Percentiles rank a stretch among this genome's conserved stretches.
phyloP scores from a whole-genome alignment of 1,284 basidiomycete species.

The Cryptococcus hybrid region DNA sequence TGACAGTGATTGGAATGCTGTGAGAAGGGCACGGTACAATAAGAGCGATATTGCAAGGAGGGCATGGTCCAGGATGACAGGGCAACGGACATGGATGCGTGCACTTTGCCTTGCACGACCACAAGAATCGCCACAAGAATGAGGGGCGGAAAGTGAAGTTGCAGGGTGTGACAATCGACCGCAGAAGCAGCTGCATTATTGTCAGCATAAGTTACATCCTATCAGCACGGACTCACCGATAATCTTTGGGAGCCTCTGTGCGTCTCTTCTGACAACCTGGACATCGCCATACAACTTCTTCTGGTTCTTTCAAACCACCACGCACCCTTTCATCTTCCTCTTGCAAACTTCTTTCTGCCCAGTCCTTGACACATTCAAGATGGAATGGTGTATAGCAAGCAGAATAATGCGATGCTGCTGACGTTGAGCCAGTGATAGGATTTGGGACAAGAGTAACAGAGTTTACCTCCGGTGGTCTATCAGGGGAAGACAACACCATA shows the following conservation, averaged over 20 bases:
- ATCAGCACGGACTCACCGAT: conserved; percentile 38
- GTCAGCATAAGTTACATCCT: conserved; percentile 50
- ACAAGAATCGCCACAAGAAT: conserved; percentile 77
- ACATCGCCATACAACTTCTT: conserved; percentile 68
- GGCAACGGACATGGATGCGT: conserved; percentile 67
- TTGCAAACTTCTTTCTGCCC: conserved; percentile 71
- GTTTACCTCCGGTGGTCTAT: conserved; percentile 11
- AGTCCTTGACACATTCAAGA: conserved; percentile 62
- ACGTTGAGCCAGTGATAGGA: conserved; percentile 65
- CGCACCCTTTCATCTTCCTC: conserved; percentile 52
- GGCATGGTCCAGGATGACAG: conserved; percentile 76
- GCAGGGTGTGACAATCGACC: conserved; percentile 68
- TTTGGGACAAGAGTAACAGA: conserved; percentile 18
- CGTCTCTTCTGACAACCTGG: conserved; percentile 81
- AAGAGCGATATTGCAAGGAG: conserved; percentile 61
- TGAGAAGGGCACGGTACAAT: conserved; percentile 66
- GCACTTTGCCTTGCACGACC: conserved; percentile 62
- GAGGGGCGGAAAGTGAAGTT: conserved; percentile 69
- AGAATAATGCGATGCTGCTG: conserved; percentile 29
- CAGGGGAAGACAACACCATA: conserved; percentile 49
- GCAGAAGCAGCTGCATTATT: conserved; percentile 70
- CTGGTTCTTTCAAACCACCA: conserved; percentile 55
- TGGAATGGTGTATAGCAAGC: conserved; percentile 51
- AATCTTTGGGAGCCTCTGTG: conserved; percentile 62
- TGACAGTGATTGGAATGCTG: conserved; percentile 60